Percentiles rank a stretch among this genome's conserved stretches.
phyloP scores from a whole-genome alignment of 768 basidiomycete species.

The Phaeotremella skinneri region DNA sequence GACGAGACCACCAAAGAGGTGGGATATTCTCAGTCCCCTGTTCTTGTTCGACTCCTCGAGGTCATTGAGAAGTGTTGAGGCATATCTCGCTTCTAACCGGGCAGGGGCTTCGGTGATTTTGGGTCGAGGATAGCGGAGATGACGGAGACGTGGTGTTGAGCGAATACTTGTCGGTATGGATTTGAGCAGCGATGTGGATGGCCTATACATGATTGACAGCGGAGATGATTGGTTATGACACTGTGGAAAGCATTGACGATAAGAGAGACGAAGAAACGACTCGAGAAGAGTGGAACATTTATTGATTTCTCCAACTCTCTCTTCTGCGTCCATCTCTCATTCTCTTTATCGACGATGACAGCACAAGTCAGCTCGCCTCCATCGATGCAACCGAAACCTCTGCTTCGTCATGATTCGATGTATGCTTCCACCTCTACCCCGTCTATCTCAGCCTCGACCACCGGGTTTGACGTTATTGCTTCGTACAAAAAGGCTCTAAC shows the following conservation, averaged over 20 bases:
- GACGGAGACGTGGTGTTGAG: not conserved
- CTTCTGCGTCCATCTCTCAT: not conserved
- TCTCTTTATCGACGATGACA: not conserved
- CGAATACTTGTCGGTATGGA: no score
- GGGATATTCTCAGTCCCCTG: constrained; percentile 30
- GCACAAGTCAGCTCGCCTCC: not conserved
- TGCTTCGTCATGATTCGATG: not conserved
- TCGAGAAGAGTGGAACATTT: not conserved
- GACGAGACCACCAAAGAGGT: constrained; percentile 46
- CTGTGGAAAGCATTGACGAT: no score
- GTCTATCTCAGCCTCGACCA: constrained; percentile 7
- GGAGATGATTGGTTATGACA: no score
- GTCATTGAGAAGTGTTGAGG: not conserved
- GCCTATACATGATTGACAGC: no score
- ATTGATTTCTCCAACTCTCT: not conserved
- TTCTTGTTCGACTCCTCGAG: not conserved
- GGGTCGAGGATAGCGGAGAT: not conserved
- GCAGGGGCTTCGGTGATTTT: no score
- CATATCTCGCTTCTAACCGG: no score
- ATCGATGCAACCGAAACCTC: not conserved
- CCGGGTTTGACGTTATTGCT: constrained; percentile 56
- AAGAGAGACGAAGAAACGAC: not conserved
- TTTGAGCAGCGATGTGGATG: no score
- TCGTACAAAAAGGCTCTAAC: constrained; percentile 64
- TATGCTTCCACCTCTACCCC: not conserved